Evolutionary conservation across 1,284 basidiomycete species (phyloP), one percentile per base, ranked within the genome.

Genomic region (Trichosporon sp.): DNA sequence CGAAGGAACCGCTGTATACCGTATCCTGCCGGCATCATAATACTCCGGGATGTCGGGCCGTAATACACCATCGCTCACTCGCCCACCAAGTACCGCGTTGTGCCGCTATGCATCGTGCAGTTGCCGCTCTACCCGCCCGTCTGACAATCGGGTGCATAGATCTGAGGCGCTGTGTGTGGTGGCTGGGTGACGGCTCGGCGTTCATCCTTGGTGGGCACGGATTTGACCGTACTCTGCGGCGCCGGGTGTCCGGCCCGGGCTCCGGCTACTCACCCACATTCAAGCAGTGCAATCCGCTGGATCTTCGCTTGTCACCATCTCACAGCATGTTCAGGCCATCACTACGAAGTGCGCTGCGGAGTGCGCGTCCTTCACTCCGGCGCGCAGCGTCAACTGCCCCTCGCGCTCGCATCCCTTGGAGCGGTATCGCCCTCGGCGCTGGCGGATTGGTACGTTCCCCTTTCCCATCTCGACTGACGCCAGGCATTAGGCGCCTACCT

Each of bases 401-500:
- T 10, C 16, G 8, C 1, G 26, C 26, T 26, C 59, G 59, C 10
- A 16, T 63, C 2, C 59, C 59, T 6, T 63, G 59, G 59, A 16
- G 14, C 2, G 14, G 59, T 7, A 10, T 35, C 59, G 59, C 59
- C 4, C 56, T 61, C 32, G 56, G 31, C 56, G 32, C 12, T 16
- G 59, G 59, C 59, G 59, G 59, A 1, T 12, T 63, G 14, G 59
- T 63, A 16, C 4, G 59, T 63, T 16, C 31, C 16, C 32, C 32
- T 14, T 4, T 2, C 7, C 26, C 5, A 1, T 16, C 14, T n/a
- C 26, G 26, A 16, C 66, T 68, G 38, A 66, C 65, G 2, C 37
- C 46, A 73, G 71, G 66, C 69, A 0, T 11, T 68, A 2, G 65
- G 65, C 8, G 59, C 69, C 21, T 70, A 65, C 40, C 51, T 59